Percentiles rank a stretch among this genome's conserved stretches.
Evolutionary conservation across 257 asterid genomes (phyloP).

Genomic region (Marsdenia floribunda): DNA sequence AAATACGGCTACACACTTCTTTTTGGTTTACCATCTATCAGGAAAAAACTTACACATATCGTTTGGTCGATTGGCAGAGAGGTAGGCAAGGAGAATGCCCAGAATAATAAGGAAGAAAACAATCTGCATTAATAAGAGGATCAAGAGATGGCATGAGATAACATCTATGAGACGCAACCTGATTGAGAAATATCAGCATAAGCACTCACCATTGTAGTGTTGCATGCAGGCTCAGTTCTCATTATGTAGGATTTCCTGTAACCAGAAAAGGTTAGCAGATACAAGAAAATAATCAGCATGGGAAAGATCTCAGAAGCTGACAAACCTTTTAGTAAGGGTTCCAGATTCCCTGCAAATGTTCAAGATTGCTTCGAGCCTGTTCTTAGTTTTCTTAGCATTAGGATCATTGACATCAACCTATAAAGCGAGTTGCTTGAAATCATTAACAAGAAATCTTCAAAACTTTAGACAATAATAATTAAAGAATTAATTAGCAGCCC

Average conservation of each 20-base stretch:
- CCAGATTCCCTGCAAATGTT: conserved; percentile 87
- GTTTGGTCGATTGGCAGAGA: conserved; percentile 35
- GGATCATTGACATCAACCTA: conserved; percentile 80
- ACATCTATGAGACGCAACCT: neutral
- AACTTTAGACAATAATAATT: neutral
- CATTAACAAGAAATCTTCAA: conserved; percentile 2
- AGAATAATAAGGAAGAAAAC: conserved; percentile 49
- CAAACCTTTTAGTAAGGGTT: conserved; percentile 39
- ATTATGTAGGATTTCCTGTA: conserved; percentile 71
- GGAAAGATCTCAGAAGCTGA: neutral
- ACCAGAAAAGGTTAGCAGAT: conserved; percentile 13
- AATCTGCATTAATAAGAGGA: conserved; percentile 45
- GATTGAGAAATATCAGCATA: neutral
- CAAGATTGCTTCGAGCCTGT: conserved; percentile 55
- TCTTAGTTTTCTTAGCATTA: conserved; percentile 67
- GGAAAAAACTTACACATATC: conserved; percentile 40
- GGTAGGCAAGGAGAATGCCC: conserved; percentile 50
- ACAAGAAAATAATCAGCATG: neutral
- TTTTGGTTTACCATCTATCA: neutral
- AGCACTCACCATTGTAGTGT: conserved; percentile 49
- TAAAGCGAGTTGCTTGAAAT: neutral
- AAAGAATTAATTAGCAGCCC: too few relatives aligned
- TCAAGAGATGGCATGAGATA: conserved; percentile 22
- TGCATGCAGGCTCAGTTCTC: conserved; percentile 46
- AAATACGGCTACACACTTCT: neutral